Evolutionary conservation across 1,284 basidiomycete genomes (phyloP).

Genomic region (Agaricales sp.): DNA sequence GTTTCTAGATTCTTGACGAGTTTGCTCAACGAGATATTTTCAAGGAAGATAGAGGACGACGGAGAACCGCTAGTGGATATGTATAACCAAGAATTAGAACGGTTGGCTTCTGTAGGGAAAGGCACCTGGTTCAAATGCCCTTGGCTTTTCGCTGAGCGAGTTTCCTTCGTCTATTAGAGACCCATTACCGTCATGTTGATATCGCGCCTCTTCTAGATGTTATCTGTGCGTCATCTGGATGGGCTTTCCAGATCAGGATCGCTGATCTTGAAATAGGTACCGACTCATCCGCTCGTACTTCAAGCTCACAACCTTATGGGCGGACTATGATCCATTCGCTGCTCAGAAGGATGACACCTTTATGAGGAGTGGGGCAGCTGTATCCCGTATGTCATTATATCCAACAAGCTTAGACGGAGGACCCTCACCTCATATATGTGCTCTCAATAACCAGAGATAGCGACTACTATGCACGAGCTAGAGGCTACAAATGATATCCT

Average conservation of each 20-base stretch:
- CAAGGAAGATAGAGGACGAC: conserved; percentile 62
- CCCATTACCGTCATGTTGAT: not conserved
- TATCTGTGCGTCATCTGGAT: conserved; percentile 38
- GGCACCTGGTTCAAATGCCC: conserved; percentile 87
- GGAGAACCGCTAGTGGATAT: conserved; percentile 54
- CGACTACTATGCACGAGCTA: conserved; percentile 57
- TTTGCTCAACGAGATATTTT: not conserved
- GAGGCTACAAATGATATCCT: conserved; percentile 37
- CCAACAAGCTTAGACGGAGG: not conserved
- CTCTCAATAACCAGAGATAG: conserved; percentile 47
- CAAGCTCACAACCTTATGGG: conserved; percentile 64
- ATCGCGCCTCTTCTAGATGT: conserved; percentile 29
- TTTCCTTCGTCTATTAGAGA: conserved; percentile 5
- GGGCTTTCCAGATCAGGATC: not conserved
- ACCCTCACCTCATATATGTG: conserved; percentile 4
- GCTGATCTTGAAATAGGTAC: conserved; percentile 39
- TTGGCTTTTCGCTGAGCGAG: conserved; percentile 91
- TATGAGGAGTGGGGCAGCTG: conserved; percentile 67
- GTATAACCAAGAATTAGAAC: conserved; percentile 68
- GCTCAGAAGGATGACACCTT: conserved; percentile 79
- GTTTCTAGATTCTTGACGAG: not conserved
- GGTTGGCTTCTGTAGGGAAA: conserved; percentile 36
- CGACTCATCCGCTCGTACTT: conserved; percentile 77
- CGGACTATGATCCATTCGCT: conserved; percentile 77
- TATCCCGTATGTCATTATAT: conserved; percentile 45